These are phyloP conservation scores for Phlebiopsis flavidoalba DNA, from an alignment of 768 basidiomycete species.

Conservation along the genomic window DNA sequence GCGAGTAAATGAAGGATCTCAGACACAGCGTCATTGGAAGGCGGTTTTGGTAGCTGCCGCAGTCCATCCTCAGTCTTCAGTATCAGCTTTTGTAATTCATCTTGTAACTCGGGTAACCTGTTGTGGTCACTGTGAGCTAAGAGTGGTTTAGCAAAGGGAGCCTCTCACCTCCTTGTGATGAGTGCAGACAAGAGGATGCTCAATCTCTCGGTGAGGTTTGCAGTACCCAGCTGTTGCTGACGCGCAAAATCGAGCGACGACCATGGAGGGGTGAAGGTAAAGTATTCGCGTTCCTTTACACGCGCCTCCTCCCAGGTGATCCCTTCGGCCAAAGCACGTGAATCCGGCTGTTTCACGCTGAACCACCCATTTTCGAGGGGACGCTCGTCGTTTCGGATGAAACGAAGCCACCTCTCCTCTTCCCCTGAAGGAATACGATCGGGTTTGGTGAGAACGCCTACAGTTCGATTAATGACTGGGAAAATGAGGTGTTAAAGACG, in stretches of 20 bases:
- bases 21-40: constrained; percentile 50
- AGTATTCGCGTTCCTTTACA: constrained; percentile 49
- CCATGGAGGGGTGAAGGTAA: constrained; percentile 49
- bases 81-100: constrained; percentile 48
- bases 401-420: constrained; percentile 49
- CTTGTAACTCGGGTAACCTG: constrained; percentile 60
- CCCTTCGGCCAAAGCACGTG: constrained; percentile 42
- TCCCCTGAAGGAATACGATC: constrained; percentile 59
- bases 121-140: neutral
- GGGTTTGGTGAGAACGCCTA: constrained; percentile 72
- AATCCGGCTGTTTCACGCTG: constrained; percentile 39
- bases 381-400: constrained; percentile 51
- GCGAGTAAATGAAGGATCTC: constrained; percentile 49
- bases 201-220: constrained; percentile 49
- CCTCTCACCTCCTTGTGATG: constrained; percentile 48
- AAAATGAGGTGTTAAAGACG: neutral
- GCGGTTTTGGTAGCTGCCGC: constrained; percentile 39
- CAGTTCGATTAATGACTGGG: neutral
- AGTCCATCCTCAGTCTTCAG: constrained; percentile 30
- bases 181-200: constrained; percentile 58
- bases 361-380: constrained; percentile 52
- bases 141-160: neutral
- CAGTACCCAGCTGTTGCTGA: constrained; percentile 50
- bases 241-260: constrained; percentile 43
- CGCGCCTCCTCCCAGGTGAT: constrained; percentile 62